phyloP scores from a whole-genome alignment of 78 protist species.

The Mantamonas sphyraenae region DNA sequence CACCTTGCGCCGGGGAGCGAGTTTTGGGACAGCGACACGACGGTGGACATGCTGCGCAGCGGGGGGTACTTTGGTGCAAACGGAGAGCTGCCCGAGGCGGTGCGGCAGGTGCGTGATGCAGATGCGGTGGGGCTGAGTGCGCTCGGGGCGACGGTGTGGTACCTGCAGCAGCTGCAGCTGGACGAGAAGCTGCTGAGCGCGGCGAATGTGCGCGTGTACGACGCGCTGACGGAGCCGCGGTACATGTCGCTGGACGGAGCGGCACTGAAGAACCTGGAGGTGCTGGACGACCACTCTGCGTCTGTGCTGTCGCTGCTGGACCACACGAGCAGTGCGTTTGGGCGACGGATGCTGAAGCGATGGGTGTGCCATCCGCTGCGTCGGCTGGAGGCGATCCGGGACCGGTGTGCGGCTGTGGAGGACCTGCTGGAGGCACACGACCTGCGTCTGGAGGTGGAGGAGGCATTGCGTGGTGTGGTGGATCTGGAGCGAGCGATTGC shows the following conservation, averaged over 20 bases:
- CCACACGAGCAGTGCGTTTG: slow-evolving; percentile 17
- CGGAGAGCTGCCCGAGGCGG: not conserved
- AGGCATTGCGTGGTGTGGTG: not conserved
- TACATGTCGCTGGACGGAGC: slow-evolving; percentile 2
- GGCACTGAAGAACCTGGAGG: slow-evolving; percentile 30
- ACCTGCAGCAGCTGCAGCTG: not conserved
- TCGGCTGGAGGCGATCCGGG: slow-evolving; percentile 3
- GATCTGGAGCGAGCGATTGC: slow-evolving; percentile 20
- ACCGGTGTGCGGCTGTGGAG: slow-evolving; percentile 37
- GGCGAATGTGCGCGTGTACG: not conserved
- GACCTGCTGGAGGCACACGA: not conserved
- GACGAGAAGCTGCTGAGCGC: not conserved
- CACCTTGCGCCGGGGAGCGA: not conserved
- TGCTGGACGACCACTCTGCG: slow-evolving; percentile 14
- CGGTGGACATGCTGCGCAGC: too few species aligned
- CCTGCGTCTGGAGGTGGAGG: not conserved
- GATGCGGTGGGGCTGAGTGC: not conserved
- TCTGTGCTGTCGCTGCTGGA: slow-evolving; percentile 16
- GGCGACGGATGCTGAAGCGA: slow-evolving; percentile 19
- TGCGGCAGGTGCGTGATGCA: not conserved
- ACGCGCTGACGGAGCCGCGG: not conserved
- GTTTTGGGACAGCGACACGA: not conserved
- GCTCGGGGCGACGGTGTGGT: not conserved
- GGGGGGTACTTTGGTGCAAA: too few species aligned
- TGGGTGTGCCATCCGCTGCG: slow-evolving; percentile 47